These are phyloP conservation scores for Agaricus sinodeliciosus DNA, from an alignment of 768 basidiomycete species.

Conservation along the genomic window DNA sequence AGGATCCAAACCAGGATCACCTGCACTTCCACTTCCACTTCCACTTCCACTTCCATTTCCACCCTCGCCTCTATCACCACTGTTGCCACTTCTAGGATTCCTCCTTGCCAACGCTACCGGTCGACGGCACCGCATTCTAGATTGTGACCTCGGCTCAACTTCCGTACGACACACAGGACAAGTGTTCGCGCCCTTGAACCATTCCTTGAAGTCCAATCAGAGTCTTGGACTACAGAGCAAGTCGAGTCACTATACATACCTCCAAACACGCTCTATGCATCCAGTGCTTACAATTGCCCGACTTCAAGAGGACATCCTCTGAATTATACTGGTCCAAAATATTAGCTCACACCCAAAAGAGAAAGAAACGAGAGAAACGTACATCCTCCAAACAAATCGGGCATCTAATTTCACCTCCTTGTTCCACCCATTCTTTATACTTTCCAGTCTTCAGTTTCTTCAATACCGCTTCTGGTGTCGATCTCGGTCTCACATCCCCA, in stretches of 20 bases:
- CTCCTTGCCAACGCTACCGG: background rate
- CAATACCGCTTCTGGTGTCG: constrained; percentile 57
- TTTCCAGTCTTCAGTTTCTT: constrained; percentile 29
- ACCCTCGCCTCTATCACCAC: background rate
- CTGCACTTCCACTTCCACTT: background rate
- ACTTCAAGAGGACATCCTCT: constrained; percentile 56
- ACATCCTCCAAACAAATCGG: constrained; percentile 86
- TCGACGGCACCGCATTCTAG: background rate
- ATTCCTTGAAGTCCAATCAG: constrained; percentile 45
- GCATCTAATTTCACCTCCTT: constrained; percentile 51
- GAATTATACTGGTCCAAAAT: constrained; percentile 46
- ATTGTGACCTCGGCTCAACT: constrained; percentile 23
- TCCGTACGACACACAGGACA: constrained; percentile 77
- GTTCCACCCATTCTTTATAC: constrained; percentile 13
- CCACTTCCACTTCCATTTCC: background rate
- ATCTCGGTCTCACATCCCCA: constrained; percentile 63
- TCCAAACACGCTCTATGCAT: constrained; percentile 70
- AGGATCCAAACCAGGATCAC: background rate
- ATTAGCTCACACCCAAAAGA: constrained; percentile 4
- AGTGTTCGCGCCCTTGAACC: constrained; percentile 68
- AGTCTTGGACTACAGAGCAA: background rate
- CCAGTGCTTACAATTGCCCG: constrained; percentile 74
- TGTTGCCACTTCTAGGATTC: background rate
- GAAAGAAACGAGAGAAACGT: constrained; percentile 21
- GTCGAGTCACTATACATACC: constrained; percentile 31